Evolutionary conservation across 2,329 filamentous ascomycete species (phyloP), one percentile per base, ranked within the genome.

Genomic region (Claviceps digitariae): DNA sequence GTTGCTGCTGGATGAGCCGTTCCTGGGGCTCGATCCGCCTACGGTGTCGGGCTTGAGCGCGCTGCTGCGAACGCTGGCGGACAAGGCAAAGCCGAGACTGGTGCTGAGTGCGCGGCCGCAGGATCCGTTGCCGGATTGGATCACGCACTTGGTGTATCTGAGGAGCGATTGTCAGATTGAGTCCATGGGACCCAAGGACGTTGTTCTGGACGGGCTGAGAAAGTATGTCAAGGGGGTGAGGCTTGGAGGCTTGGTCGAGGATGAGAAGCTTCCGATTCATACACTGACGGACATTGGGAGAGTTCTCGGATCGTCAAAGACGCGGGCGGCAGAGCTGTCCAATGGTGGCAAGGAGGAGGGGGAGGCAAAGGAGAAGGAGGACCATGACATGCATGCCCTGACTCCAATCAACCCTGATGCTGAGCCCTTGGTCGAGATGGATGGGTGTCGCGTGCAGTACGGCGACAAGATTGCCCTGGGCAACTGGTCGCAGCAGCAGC

Each of bases 11-110:
- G 93, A 98, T 68, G 91, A 95, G 61, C 91, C 93, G 1, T 96
- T 96, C 64, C 95, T 96, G 87, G 91, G 93, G 0, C 74, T 98
- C 17, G 93, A 97, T 67, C 93, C 91, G 15, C 84, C 83, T 6
- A 94, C 90, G 0, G 79, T 87, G 13, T 74, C 78, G 13, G 78
- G 79, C 1, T 71, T 97, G 59, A 91, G 86, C 43, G 75, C 77
- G 0, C 73, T 97, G 48, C 72, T 96, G 23, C 72, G 81, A 57
- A 74, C 75, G 0, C 70, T 96, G 53, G 86, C 89, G 0, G 74
- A 79, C 55, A 77, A 75, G 49, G 78, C 78, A 15, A 75, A 74
- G 7, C 90, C 90, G 0, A 77, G 88, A 34, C 72, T 97, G 25
- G 73, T 97, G 2, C 69, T 97, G 40, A 85, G 84, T 45, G 75